Base-by-base conservation (phyloP, 23 red algal genomes). In the Gracilaria domingensis region DNA sequence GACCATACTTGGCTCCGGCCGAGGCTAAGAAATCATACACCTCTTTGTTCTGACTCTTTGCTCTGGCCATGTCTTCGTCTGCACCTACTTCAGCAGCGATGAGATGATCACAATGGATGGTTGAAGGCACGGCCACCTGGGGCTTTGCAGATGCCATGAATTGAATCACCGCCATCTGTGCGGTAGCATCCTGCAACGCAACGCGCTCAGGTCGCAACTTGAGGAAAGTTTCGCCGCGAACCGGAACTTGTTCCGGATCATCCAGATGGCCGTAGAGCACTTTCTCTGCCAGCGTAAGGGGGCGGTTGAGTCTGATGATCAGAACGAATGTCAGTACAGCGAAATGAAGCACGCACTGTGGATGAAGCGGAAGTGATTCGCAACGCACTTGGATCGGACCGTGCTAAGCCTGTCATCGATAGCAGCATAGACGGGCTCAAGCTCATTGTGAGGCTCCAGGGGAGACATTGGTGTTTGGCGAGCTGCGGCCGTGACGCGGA, bases 151-250 rank as follows among this genome's bases (percentile, higher is more conserved):
- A 95, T 0, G 97, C 95, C 71, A 99, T 96, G 66, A 99, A 99
- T 81, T 99, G 97, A 70, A 99, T 89, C 24, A 94, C 82, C 1
- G 97, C 97, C 97, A 99, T 99, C 81, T 99, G 97, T 28, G 97
- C 97, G 8, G 97, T 99, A 17, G 97, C 97, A 89, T 99, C 97
- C 92, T 99, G 97, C 48, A 99, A 86, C 28, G 97, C 97, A 48
- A 99, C 97, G 32, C 97, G 91, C 86, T 99, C 97, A 21, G 97
- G 97, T 54, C 86, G 90, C 29, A 99, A 80, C 53, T 99, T 95
- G 44, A 99, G 71, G 64, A 96, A 99, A 36, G 97, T 87, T 84
- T 99, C 88, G 26, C 97, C 97, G n/a, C 94, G 94, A 66, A 96
- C 95, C 9, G 93, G 73, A 25, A 79, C 36, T 35, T 75, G 66